phyloP scores from a whole-genome alignment of 805 yeast genomes.

The Clavispora carvajalis region DNA sequence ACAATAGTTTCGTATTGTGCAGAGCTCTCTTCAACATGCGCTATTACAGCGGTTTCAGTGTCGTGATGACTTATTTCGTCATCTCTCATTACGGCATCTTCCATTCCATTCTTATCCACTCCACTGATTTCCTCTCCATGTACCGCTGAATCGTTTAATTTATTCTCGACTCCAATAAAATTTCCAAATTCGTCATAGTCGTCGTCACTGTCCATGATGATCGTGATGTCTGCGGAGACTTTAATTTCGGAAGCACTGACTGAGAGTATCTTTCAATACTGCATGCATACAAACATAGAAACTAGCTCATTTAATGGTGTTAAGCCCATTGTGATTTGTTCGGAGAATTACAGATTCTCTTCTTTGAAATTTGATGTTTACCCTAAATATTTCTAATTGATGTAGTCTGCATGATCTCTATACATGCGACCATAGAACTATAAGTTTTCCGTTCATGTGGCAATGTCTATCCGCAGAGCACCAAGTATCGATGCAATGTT shows the following conservation, averaged over 20 bases:
- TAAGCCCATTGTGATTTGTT: too few relatives aligned
- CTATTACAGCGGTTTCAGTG: neutral
- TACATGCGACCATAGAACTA: neutral
- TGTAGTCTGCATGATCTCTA: neutral
- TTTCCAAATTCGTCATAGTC: conserved; percentile 82
- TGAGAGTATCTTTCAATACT: neutral
- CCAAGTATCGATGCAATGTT: neutral
- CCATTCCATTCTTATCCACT: conserved; percentile 12
- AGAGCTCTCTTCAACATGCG: neutral
- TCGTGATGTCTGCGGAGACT: neutral
- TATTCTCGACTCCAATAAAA: conserved; percentile 47
- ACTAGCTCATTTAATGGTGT: too few relatives aligned
- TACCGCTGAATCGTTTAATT: neutral
- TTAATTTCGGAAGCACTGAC: too few relatives aligned
- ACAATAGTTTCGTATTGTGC: conserved; percentile 7
- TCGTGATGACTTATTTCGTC: neutral
- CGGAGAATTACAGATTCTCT: neutral
- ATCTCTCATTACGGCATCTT: neutral
- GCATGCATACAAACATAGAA: too few relatives aligned
- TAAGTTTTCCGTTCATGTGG: neutral
- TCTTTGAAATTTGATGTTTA: neutral
- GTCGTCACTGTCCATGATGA: conserved; percentile 52
- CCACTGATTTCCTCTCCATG: neutral
- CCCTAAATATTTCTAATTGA: neutral
- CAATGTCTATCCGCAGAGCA: neutral